These are phyloP conservation scores for Discostella stelligera DNA, from an alignment of 352 stramenopile genomes.

Conservation along the genomic window DNA sequence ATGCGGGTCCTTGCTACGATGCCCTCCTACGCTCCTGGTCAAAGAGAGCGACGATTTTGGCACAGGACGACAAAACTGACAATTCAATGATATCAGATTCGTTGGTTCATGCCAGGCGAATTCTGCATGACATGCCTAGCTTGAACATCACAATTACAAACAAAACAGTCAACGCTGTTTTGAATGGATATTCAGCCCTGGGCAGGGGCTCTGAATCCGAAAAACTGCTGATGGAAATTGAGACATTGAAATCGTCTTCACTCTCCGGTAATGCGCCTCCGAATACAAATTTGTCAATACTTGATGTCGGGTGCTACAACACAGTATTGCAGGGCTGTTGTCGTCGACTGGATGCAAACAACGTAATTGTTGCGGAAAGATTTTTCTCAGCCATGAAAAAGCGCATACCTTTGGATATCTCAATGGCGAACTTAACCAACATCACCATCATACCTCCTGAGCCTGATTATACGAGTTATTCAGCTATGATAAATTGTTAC, in stretches of 20 bases:
- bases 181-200: slow-evolving; percentile 36
- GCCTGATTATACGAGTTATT: slow-evolving; percentile 42
- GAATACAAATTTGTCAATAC: slow-evolving; percentile 2
- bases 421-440: neutral
- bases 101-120: neutral
- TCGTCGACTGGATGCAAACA: slow-evolving; percentile 12
- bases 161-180: slow-evolving; percentile 25
- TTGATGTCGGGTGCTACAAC: slow-evolving; percentile 46
- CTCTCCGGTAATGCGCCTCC: slow-evolving; percentile 1
- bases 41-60: slow-evolving; percentile 28
- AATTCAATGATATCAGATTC: slow-evolving; percentile 16
- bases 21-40: slow-evolving; percentile 37
- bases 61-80: slow-evolving; percentile 8
- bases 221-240: slow-evolving; percentile 29
- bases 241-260: slow-evolving; percentile 27
- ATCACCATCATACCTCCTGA: slow-evolving; percentile 27
- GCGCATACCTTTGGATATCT: slow-evolving; percentile 15
- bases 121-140: slow-evolving; percentile 41
- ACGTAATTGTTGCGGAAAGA: slow-evolving; percentile 14
- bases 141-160: slow-evolving; percentile 30
- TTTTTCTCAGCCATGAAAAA: slow-evolving; percentile 48
- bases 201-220: slow-evolving; percentile 35
- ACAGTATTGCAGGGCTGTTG: slow-evolving; percentile 39
- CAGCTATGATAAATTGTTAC: slow-evolving; percentile 41
- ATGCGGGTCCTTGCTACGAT: slow-evolving; percentile 34